Evolutionary conservation across 2,329 filamentous ascomycete species (phyloP), one percentile per base, ranked within the genome.

Genomic region (Arthrobotrys megalospora): DNA sequence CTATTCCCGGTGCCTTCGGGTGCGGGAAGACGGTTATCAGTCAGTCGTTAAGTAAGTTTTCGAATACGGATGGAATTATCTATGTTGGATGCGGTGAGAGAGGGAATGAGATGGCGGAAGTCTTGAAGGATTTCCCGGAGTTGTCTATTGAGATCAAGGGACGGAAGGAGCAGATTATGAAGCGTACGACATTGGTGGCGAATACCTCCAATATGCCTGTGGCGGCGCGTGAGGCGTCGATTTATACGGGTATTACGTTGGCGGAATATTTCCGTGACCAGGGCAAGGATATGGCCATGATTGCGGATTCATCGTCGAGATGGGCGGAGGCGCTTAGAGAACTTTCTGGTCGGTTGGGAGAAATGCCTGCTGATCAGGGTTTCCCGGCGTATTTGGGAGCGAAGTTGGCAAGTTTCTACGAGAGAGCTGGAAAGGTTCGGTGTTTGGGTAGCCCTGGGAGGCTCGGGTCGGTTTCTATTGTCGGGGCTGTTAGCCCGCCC

Each of bases 141-240:
- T 92, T 99, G 81, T 92, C 93, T 58, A 99, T 99, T 84, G 92
- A 96, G 16, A 90, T 98, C 82, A 92, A 97, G 50, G 96, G 96
- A 82, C 93, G 95, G 84, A 92, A 95, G 86, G 96, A 99, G 85
- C 94, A 95, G 82, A 99, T 99, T 88, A 99, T 99, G 96, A 99
- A 99, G 90, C 95, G 96, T 85, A 99, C 96, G 14, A 96, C 94
- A 21, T 89, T 99, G 79, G 98, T 99, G 84, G 96, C 96, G 85
- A 99, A 99, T 87, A 99, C 96, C 50, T 99, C 96, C 82, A 99
- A 99, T 88, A 99, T 99, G 96, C 96, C 96, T 80, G 96, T 99
- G 83, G 96, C 96, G 80, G 96, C 96, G 79, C 93, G 96, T 87
- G 96, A 99, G 86, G 96, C 96, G 73, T 99, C 96, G 80, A 99